Evolutionary conservation across 148 eudicot species (phyloP).

Genomic region (Gaultheria prostrata): DNA sequence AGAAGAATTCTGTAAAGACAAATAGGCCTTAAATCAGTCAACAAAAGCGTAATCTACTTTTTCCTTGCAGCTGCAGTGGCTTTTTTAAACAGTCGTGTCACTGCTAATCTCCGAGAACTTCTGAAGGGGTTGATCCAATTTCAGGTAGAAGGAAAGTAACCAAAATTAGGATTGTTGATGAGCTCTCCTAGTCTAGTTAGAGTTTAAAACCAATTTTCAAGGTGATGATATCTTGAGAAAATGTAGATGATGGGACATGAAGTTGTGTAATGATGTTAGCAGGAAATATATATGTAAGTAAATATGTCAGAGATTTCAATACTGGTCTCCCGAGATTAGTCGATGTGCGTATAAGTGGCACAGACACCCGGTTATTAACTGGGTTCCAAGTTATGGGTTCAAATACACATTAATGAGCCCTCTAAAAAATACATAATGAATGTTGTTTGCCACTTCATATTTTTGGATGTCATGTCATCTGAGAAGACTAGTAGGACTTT

Average conservation of each 20-base stretch:
- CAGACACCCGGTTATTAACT: neutral
- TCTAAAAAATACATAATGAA: too few species aligned
- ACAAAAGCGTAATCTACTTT: neutral
- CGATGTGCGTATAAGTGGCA: too few species aligned
- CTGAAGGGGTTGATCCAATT: neutral
- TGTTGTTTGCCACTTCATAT: too few species aligned
- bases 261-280: neutral
- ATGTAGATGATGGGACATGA: neutral
- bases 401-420: neutral
- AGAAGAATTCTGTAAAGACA: neutral
- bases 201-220: neutral
- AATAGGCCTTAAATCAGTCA: neutral
- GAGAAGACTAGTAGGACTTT: too few species aligned
- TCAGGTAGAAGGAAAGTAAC: neutral
- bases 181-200: neutral
- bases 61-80: neutral
- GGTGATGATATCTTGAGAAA: conserved; percentile 2
- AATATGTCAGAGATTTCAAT: neutral
- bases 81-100: neutral
- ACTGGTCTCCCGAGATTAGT: too few species aligned
- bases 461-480: too few species aligned
- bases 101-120: neutral
- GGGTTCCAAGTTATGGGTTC: neutral
- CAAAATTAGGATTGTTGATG: neutral
- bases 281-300: neutral